phyloP scores from a whole-genome alignment of 305 asterid genomes.

The Fraxinus sp. region DNA sequence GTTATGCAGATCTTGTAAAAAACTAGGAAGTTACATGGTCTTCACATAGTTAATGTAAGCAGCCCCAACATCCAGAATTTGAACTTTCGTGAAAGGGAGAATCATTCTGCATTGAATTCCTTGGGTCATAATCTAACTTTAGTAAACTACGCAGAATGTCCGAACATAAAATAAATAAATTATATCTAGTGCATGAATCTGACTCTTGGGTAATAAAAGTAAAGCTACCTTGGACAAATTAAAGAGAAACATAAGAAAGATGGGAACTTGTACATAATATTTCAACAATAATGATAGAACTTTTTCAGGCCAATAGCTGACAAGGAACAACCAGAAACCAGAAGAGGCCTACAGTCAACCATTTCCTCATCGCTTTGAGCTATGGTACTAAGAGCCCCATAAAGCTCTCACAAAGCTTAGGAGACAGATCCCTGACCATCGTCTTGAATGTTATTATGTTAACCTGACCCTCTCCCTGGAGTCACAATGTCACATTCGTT shows the following conservation, averaged over 20 bases:
- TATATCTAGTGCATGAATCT: not conserved
- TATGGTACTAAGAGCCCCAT: conserved; percentile 18
- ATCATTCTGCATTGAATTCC: not conserved
- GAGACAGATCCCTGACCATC: too few species aligned
- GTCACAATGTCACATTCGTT: conserved; percentile 60
- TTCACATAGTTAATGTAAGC: not conserved
- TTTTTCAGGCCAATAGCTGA: conserved; percentile 48
- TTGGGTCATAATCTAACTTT: not conserved
- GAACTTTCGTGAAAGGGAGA: not conserved
- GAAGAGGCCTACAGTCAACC: conserved; percentile 35
- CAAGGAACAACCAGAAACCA: conserved; percentile 57
- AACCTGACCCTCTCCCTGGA: conserved; percentile 52
- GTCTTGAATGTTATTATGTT: too few species aligned
- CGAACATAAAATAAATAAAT: not conserved
- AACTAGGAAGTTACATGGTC: not conserved
- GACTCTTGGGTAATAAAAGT: not conserved
- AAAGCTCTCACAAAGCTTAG: too few species aligned
- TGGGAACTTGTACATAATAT: not conserved
- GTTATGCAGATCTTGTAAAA: not conserved
- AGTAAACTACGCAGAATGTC: not conserved
- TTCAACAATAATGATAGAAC: conserved; percentile 56
- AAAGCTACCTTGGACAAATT: not conserved
- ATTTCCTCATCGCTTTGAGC: conserved; percentile 55
- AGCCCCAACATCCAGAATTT: not conserved
- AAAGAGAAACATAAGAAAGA: not conserved